Percentiles rank a stretch among this genome's conserved stretches.
Conservation (phyloP, 768 basidiomycete species). For the Tremella mesenterica region DNA sequence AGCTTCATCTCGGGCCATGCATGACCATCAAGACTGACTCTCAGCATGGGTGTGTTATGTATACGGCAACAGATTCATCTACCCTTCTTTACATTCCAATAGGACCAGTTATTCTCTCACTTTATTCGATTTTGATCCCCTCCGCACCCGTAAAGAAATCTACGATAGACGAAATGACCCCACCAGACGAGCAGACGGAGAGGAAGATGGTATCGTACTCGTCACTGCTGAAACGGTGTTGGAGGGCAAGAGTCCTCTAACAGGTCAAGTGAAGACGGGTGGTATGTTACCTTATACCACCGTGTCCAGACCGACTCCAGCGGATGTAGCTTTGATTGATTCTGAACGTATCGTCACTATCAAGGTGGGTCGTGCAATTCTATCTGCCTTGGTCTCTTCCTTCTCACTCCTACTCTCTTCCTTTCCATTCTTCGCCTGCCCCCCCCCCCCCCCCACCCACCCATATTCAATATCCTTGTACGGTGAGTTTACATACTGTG, state of each 20-base stretch:
- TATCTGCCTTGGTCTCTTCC: too few relatives aligned
- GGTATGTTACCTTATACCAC: constrained; percentile 23
- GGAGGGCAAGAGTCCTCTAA: constrained; percentile 6
- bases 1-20: too few relatives aligned
- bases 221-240: constrained; percentile 21
- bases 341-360: constrained; percentile 28
- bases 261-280: constrained; percentile 15
- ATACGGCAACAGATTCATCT: constrained; percentile 39
- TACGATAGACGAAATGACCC: constrained; percentile 1
- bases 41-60: constrained; percentile 42
- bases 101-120: constrained; percentile 3
- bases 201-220: constrained; percentile 17
- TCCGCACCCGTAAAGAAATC: constrained; percentile 11
- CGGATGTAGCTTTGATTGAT: constrained; percentile 27
- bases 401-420: too few relatives aligned
- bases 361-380: constrained; percentile 24
- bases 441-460: too few relatives aligned
- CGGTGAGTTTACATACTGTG: too few relatives aligned
- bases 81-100: not conserved
- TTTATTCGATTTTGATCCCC: constrained; percentile 40
- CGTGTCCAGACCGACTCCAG: constrained; percentile 7
- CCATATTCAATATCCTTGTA: too few relatives aligned
- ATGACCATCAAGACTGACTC: constrained; percentile 2
- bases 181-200: constrained; percentile 6
- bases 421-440: too few relatives aligned